phyloP scores from a whole-genome alignment of 495 filamentous ascomycete species.

The Tuber indicum region DNA sequence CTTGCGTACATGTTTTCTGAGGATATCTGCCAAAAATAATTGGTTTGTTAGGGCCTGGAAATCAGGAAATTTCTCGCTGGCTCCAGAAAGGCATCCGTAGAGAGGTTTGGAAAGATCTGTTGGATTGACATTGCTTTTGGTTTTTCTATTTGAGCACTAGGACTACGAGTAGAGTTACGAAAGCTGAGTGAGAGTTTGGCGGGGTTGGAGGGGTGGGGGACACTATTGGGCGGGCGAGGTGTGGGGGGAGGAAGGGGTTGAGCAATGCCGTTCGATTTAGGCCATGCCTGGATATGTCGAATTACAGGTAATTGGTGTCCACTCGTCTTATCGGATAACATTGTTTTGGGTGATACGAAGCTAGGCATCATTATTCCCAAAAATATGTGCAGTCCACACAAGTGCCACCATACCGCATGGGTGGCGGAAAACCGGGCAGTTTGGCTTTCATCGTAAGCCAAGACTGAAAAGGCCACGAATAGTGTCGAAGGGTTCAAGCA shows the following conservation, averaged over 20 bases:
- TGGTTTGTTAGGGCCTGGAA: slow-evolving; percentile 5
- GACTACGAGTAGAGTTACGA: slow-evolving; percentile 8
- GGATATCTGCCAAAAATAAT: not conserved
- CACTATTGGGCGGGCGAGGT: not conserved
- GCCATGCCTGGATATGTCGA: not conserved
- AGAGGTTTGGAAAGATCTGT: not conserved
- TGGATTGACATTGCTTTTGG: slow-evolving; percentile 6
- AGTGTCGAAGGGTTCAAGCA: not conserved
- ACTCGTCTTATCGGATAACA: too few species aligned
- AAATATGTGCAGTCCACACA: not conserved
- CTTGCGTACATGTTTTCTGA: slow-evolving; percentile 10
- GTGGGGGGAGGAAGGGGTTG: not conserved
- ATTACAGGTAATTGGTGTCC: not conserved
- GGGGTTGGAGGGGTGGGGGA: not conserved
- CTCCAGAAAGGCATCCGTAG: not conserved
- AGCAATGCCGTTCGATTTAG: not conserved
- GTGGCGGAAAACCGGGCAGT: not conserved
- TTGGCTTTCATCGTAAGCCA: not conserved
- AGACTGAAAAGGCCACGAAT: not conserved
- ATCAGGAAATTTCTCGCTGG: not conserved
- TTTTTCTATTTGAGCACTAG: slow-evolving; percentile 1
- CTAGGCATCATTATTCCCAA: not conserved
- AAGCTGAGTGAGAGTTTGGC: not conserved
- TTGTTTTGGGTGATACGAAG: too few species aligned
- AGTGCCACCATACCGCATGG: not conserved